Conservation (phyloP, 1,284 basidiomycete genomes). For the Apiotrichum gamsii region DNA sequence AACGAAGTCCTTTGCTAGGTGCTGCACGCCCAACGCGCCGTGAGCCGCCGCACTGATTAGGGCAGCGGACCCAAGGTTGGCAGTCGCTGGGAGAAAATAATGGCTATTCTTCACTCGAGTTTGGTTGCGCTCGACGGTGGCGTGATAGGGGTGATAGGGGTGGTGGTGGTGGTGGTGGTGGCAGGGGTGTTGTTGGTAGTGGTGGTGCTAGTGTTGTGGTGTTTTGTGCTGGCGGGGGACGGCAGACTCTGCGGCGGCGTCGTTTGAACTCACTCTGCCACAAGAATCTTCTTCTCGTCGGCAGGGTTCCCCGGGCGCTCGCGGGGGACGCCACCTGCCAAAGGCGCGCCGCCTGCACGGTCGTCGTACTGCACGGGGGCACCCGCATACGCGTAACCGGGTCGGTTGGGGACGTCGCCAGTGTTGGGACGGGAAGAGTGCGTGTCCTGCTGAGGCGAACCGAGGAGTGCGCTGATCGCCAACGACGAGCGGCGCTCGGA, state of each 20-base stretch:
- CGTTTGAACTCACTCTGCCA: too few species aligned
- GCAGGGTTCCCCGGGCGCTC: not conserved
- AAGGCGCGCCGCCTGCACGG: not conserved
- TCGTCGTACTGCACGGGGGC: conserved; percentile 2
- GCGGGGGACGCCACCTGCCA: not conserved
- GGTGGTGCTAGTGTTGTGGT: too few species aligned
- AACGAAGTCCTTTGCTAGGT: not conserved
- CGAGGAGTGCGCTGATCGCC: conserved; percentile 41
- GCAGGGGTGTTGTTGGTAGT: too few species aligned
- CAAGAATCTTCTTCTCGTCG: conserved; percentile 2
- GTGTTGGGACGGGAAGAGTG: conserved; percentile 23
- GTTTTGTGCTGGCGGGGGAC: too few species aligned
- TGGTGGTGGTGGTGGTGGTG: too few species aligned
- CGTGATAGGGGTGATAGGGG: too few species aligned
- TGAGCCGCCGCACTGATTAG: too few species aligned
- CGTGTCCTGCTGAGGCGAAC: conserved; percentile 34
- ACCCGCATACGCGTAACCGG: not conserved
- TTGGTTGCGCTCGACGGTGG: too few species aligned
- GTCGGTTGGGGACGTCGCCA: conserved; percentile 1
- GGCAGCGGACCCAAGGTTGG: too few species aligned
- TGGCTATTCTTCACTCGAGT: not conserved
- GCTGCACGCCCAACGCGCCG: too few species aligned
- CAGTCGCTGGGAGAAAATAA: not conserved
- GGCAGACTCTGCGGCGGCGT: too few species aligned
- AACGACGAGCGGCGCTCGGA: conserved; percentile 38